phyloP scores from a whole-genome alignment of 2,329 filamentous ascomycete species.

The Graphiopsis chlorocephala region DNA sequence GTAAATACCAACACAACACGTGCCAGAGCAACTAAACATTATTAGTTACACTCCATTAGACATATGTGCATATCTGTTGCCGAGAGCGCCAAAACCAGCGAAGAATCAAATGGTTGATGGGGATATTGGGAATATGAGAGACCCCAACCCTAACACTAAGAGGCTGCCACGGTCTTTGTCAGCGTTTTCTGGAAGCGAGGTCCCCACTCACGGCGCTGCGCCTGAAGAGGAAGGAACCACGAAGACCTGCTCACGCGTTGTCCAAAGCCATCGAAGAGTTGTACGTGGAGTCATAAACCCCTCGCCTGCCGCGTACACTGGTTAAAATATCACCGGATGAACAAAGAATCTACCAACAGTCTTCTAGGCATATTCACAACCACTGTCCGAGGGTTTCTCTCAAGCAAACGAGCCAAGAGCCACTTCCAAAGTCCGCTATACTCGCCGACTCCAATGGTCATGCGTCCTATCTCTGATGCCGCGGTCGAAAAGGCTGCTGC shows the following conservation, averaged over 20 bases:
- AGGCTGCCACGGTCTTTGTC: neutral
- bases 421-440: neutral
- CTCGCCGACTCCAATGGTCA: neutral
- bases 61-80: neutral
- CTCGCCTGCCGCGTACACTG: neutral
- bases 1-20: neutral
- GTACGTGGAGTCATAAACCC: neutral
- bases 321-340: neutral
- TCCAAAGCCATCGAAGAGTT: neutral
- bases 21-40: neutral
- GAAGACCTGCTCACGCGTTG: neutral
- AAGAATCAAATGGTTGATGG: neutral
- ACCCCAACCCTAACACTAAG: neutral
- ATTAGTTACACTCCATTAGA: neutral
- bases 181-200: neutral
- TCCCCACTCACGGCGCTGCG: neutral
- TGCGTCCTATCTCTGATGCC: slow-evolving; percentile 1
- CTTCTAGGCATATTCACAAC: slow-evolving; percentile 6
- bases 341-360: slow-evolving; percentile 1
- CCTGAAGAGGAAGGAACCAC: neutral
- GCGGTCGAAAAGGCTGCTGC: slow-evolving; percentile 25
- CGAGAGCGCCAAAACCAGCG: neutral
- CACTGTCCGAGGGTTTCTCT: neutral
- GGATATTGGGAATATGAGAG: neutral
- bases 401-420: neutral